Evolutionary conservation across 768 basidiomycete species (phyloP), one percentile per base, ranked within the genome.

Genomic region (Amyloporia xantha): DNA sequence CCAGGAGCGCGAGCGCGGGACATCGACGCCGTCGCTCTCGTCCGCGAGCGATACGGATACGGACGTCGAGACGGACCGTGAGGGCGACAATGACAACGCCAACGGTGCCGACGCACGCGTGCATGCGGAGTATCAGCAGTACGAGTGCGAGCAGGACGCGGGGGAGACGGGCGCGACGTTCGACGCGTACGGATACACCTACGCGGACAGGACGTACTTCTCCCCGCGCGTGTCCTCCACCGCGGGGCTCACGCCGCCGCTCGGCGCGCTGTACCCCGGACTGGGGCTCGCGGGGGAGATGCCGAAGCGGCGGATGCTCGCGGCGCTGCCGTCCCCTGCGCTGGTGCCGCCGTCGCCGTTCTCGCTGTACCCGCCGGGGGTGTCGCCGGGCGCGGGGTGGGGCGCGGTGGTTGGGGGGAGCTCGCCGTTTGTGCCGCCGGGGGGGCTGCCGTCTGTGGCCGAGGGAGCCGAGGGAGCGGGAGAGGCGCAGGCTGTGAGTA

Each of bases 291-390:
- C 25, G 15, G 24, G 10, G 44, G 15, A 19, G 44, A 6, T 33
- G 26, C 42, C 27, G 33, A 47, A 44, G 54, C 58, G 56, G 55
- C 35, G 53, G 9, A 50, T 30, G 53, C 59, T 65, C 23, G 47
- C 57, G 48, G 63, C 62, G 20, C 47, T 65, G 7, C 62, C 63
- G 6, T 58, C 59, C 38, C 62, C 63, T 1, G 48, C 55, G 19
- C 54, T 65, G 12, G 39, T 44, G 5, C 63, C 63, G 26, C 62
- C 63, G 1, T 58, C 57, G 35, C 63, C 63, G 49, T 61, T 65
- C 49, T 52, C 52, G 37, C 57, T 64, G 4, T 49, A 62, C 38
- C 56, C 60, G 21, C 39, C 48, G 24, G 41, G 41, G 12, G 41
- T 9, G 9, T n/a, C 21, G 17, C 42, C 21, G 9, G 6, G 42